Evolutionary conservation across 495 filamentous ascomycete genomes (phyloP).

Genomic region (Penicillium argentinense): DNA sequence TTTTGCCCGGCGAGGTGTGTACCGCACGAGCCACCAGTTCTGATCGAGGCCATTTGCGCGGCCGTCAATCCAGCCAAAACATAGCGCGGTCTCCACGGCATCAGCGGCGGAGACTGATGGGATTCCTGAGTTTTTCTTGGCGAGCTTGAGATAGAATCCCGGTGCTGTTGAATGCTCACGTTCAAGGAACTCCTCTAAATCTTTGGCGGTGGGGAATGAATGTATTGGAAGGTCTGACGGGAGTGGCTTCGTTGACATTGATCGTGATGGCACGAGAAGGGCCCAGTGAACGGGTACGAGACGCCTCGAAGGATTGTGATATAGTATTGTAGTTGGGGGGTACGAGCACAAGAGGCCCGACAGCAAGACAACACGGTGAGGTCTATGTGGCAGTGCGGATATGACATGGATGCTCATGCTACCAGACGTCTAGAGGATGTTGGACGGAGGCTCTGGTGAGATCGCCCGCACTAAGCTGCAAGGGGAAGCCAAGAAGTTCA

Average conservation of each 20-base stretch:
- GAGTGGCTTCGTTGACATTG: constrained; percentile 15
- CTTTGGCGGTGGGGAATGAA: constrained; percentile 34
- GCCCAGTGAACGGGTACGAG: not conserved
- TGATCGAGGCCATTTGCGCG: constrained; percentile 43
- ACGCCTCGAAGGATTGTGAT: not conserved
- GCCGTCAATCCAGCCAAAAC: constrained; percentile 62
- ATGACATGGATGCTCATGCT: too few species aligned
- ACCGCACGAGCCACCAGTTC: constrained; percentile 46
- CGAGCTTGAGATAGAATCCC: constrained; percentile 55
- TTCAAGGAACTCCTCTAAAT: constrained; percentile 48
- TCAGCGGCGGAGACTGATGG: constrained; percentile 50
- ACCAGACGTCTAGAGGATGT: too few species aligned
- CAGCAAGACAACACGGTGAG: too few species aligned
- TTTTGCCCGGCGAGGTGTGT: constrained; percentile 53
- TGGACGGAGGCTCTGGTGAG: too few species aligned
- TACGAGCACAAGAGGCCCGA: too few species aligned
- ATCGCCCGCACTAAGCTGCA: too few species aligned
- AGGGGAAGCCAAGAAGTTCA: too few species aligned
- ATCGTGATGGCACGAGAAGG: not conserved
- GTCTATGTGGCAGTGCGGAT: too few species aligned
- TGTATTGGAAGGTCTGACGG: constrained; percentile 34
- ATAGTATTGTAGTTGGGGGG: not conserved
- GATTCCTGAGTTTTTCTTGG: constrained; percentile 47
- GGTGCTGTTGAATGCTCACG: constrained; percentile 26
- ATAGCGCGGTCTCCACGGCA: constrained; percentile 55